Evolutionary conservation across 1,284 basidiomycete genomes (phyloP).

Genomic region (Taiwanofungus camphoratus): DNA sequence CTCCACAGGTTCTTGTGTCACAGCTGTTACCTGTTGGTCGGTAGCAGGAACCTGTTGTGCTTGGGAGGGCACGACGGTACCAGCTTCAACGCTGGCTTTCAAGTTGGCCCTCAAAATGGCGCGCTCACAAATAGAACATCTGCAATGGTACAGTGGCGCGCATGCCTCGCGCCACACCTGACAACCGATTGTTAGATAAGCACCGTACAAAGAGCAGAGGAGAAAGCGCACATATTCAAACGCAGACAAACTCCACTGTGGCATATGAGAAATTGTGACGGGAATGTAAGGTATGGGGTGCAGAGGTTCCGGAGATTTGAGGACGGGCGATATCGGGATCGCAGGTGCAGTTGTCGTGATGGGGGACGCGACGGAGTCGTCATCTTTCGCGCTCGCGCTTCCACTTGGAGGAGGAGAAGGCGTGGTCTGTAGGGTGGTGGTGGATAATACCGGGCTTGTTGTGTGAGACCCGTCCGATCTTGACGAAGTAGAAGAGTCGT

Average conservation of each 20-base stretch:
- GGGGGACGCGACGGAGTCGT: slow-evolving; percentile 26
- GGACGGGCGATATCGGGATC: slow-evolving; percentile 52
- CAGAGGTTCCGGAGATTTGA: slow-evolving; percentile 50
- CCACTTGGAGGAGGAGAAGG: slow-evolving; percentile 60
- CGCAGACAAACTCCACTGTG: slow-evolving; percentile 53
- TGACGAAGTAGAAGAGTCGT: slow-evolving; percentile 41
- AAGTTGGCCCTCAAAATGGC: slow-evolving; percentile 44
- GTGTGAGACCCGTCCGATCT: slow-evolving; percentile 46
- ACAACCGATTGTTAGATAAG: slow-evolving; percentile 3
- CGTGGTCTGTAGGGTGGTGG: slow-evolving; percentile 66
- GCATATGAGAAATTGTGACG: slow-evolving; percentile 50
- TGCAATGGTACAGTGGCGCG: slow-evolving; percentile 62
- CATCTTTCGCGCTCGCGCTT: slow-evolving; percentile 29
- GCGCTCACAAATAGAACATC: slow-evolving; percentile 64
- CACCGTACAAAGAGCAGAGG: not conserved
- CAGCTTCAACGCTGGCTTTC: slow-evolving; percentile 35
- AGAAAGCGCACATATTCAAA: slow-evolving; percentile 45
- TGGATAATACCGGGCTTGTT: slow-evolving; percentile 72
- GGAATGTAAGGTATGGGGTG: slow-evolving; percentile 66
- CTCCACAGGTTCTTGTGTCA: slow-evolving; percentile 13
- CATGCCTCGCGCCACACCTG: slow-evolving; percentile 69
- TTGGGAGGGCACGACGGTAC: slow-evolving; percentile 20
- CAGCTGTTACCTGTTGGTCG: slow-evolving; percentile 10
- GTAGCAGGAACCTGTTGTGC: slow-evolving; percentile 18
- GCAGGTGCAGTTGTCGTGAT: slow-evolving; percentile 21